Evolutionary conservation across 1,284 basidiomycete species (phyloP).

Genomic region (Ceratobasidium sp.): DNA sequence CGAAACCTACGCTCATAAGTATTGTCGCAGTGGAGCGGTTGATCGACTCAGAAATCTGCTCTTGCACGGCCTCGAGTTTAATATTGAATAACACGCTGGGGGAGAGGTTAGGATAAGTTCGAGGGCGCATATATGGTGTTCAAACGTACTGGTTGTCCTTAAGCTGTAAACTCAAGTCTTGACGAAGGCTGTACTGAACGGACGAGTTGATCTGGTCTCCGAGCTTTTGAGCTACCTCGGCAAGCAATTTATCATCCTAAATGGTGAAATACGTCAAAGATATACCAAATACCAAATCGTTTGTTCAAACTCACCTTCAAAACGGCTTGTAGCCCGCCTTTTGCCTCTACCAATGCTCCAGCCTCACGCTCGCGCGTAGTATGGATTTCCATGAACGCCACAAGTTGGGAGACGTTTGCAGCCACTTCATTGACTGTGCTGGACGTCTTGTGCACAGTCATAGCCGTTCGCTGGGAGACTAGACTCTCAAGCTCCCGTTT

Average conservation of each 20-base stretch:
- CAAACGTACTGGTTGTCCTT: slow-evolving; percentile 26
- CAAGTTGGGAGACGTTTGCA: slow-evolving; percentile 10
- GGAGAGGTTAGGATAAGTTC: background rate
- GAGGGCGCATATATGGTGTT: background rate
- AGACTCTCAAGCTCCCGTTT: slow-evolving; percentile 15
- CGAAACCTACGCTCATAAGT: background rate
- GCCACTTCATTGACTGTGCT: slow-evolving; percentile 1
- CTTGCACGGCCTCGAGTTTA: slow-evolving; percentile 27
- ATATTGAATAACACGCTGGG: slow-evolving; percentile 21
- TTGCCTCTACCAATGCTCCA: background rate
- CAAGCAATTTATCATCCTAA: slow-evolving; percentile 21
- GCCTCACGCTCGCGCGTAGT: slow-evolving; percentile 28
- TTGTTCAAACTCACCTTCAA: slow-evolving; percentile 1
- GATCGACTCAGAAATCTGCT: slow-evolving; percentile 27
- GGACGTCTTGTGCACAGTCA: slow-evolving; percentile 16
- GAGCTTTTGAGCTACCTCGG: slow-evolving; percentile 21
- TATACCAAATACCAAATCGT: background rate
- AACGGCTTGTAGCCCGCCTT: slow-evolving; percentile 15
- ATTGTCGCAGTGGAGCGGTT: slow-evolving; percentile 23
- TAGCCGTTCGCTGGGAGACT: slow-evolving; percentile 22
- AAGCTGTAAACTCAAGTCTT: slow-evolving; percentile 23
- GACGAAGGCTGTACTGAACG: slow-evolving; percentile 24
- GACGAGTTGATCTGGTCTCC: slow-evolving; percentile 29
- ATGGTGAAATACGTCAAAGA: background rate
- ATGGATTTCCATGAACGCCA: slow-evolving; percentile 34